These are phyloP conservation scores for Sporothrix schenckii DNA, from an alignment of 2,329 filamentous ascomycete genomes.

Conservation along the genomic window DNA sequence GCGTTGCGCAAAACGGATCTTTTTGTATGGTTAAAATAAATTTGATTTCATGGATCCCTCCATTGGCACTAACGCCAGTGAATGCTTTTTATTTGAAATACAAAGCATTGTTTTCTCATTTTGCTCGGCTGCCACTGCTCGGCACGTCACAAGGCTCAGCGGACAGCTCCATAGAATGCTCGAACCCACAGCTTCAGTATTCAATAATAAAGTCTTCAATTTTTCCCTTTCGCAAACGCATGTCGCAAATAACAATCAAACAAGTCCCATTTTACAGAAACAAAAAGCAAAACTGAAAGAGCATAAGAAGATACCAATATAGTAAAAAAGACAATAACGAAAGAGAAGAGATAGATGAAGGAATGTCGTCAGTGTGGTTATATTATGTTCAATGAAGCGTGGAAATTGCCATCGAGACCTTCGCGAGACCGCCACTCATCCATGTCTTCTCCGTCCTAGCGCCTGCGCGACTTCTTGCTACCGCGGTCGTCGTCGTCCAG, in stretches of 20 bases:
- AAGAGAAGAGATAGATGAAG: background rate
- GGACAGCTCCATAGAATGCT: background rate
- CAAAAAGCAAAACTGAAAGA: background rate
- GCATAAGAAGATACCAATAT: background rate
- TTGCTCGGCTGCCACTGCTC: background rate
- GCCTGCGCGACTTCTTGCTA: conserved; percentile 68
- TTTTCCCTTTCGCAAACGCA: conserved; percentile 2
- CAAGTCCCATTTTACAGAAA: conserved; percentile 1
- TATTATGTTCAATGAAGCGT: background rate
- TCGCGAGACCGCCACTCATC: background rate
- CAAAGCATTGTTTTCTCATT: background rate
- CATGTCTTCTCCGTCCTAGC: conserved; percentile 38
- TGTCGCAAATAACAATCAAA: conserved; percentile 5
- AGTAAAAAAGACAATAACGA: background rate
- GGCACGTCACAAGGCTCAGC: background rate
- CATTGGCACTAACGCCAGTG: background rate
- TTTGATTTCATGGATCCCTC: background rate
- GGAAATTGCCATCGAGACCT: background rate
- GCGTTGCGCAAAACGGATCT: conserved; percentile 15
- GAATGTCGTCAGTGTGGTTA: background rate
- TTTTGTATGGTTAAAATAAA: conserved; percentile 8
- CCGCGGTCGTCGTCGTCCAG: conserved; percentile 76
- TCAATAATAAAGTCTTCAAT: background rate
- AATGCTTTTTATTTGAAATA: background rate
- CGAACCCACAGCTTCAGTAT: background rate